Evolutionary conservation across 495 filamentous ascomycete genomes (phyloP), one percentile per base, ranked within the genome.

Genomic region (Talaromyces liani): DNA sequence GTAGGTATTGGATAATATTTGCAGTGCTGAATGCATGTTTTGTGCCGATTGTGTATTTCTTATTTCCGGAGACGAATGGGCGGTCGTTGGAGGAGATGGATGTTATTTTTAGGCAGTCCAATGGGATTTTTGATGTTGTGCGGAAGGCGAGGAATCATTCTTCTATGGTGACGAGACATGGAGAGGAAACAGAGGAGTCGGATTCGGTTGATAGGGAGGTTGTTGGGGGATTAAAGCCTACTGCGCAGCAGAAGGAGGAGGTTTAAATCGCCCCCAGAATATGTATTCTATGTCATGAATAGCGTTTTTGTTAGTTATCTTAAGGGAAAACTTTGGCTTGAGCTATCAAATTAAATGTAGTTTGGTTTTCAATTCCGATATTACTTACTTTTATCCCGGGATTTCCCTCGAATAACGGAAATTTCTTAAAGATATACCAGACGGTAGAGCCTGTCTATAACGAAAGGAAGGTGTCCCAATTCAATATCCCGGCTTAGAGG

Each of bases 31-130:
- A 87, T 69, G 75, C 75, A 24, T 64, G 77, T 22, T 87, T 88
- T 71, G 75, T 87, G 0, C 83, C 83, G 1, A 72, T 84, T 25
- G 77, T 87, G 24, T 88, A 84, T 68, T 79, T 86, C 60, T 64
- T 78, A 31, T 86, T 82, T 68, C 85, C 84, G 4, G 86, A 88
- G 70, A 87, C 85, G 1, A 75, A 78, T 16, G 76, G 73, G 4
- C 79, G 80, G 20, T 75, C 72, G 5, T 74, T 84, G 4, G 81
- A 84, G 65, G 80, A 83, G 58, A 72, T 83, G 45, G 82, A 83
- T 47, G 72, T 72, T 31, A 74, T 80, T 56, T 84, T 82, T 66
- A 66, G 69, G 22, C 73, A 76, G 9, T 66, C 66, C 0, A 34
- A 47, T 1, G 41, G 65, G 7, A 7, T 60, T 6, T 63, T 68